A percentile compares a stretch with the other conserved stretches of the same genome.
Evolutionary conservation across 441 rosid species (phyloP).

Genomic region (Corymbia citriodora): DNA sequence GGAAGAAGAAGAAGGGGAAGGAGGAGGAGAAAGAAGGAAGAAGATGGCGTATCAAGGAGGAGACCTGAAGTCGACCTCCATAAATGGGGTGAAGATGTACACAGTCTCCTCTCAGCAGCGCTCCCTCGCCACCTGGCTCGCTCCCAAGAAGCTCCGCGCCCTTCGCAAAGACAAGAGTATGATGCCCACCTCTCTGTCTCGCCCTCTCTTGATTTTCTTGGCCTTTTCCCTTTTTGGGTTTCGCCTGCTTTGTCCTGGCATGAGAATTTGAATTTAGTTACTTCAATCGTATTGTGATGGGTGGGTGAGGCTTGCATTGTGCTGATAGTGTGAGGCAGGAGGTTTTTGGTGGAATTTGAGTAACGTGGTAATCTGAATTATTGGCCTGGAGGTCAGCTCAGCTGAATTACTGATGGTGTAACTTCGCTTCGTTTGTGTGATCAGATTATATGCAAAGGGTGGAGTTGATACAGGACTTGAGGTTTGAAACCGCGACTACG

Average conservation of each 20-base stretch:
- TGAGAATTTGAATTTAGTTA: background rate
- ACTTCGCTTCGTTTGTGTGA: background rate
- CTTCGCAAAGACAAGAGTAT: slow-evolving; percentile 67
- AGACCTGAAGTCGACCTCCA: slow-evolving; percentile 63
- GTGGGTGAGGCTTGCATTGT: background rate
- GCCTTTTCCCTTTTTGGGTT: background rate
- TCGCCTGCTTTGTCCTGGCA: background rate
- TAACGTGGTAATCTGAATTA: background rate
- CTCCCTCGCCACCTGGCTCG: slow-evolving; percentile 60
- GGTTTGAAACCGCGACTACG: slow-evolving; percentile 74
- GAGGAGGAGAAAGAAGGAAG: background rate
- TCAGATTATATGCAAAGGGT: slow-evolving; percentile 37
- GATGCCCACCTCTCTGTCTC: background rate
- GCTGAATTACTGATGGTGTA: background rate
- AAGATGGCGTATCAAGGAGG: slow-evolving; percentile 59
- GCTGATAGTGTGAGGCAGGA: background rate
- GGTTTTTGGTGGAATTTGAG: background rate
- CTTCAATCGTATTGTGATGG: background rate
- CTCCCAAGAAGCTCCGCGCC: slow-evolving; percentile 71
- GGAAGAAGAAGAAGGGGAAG: background rate
- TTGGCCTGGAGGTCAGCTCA: background rate
- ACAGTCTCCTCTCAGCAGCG: slow-evolving; percentile 54
- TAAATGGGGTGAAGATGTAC: slow-evolving; percentile 77
- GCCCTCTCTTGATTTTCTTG: background rate
- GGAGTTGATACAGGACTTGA: slow-evolving; percentile 69